These are phyloP conservation scores for Narthecium ossifragum DNA, from an alignment of 106 monocot genomes.

Conservation along the genomic window DNA sequence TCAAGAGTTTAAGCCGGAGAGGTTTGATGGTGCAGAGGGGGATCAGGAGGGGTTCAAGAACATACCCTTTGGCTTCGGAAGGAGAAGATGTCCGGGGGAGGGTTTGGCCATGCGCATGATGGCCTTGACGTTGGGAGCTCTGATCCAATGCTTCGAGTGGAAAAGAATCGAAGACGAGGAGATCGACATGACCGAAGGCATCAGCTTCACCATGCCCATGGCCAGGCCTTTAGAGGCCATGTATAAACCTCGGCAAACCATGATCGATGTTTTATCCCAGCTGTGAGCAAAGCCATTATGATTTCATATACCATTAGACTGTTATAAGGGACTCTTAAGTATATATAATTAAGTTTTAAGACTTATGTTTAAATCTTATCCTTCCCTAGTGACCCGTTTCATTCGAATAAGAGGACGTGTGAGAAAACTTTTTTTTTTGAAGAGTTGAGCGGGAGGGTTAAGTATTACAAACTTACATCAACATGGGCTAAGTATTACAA, in stretches of 20 bases:
- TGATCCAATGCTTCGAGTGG: slow-evolving; percentile 14
- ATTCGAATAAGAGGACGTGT: too few species aligned
- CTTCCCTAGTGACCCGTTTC: too few species aligned
- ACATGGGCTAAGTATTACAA: too few species aligned
- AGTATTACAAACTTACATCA: too few species aligned
- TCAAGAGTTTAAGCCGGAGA: slow-evolving; percentile 6
- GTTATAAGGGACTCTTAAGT: too few species aligned
- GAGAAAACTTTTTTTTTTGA: too few species aligned
- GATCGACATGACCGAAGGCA: slow-evolving; percentile 5
- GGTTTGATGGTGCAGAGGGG: neutral
- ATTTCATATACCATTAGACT: too few species aligned
- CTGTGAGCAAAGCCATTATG: too few species aligned
- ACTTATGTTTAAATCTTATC: too few species aligned
- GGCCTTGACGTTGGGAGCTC: neutral
- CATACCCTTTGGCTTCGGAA: slow-evolving; percentile 4
- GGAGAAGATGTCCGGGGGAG: slow-evolving; percentile 9
- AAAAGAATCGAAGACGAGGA: slow-evolving; percentile 2
- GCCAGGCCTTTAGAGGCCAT: neutral
- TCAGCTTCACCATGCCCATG: neutral
- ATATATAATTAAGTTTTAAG: too few species aligned
- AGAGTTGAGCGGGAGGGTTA: too few species aligned
- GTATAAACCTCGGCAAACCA: neutral
- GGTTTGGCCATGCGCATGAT: neutral
- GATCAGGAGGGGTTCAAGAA: neutral
- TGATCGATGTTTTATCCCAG: slow-evolving; percentile 6